Base-by-base conservation (phyloP, 208 protist species). In the Trypanosomatidae sp. region DNA sequence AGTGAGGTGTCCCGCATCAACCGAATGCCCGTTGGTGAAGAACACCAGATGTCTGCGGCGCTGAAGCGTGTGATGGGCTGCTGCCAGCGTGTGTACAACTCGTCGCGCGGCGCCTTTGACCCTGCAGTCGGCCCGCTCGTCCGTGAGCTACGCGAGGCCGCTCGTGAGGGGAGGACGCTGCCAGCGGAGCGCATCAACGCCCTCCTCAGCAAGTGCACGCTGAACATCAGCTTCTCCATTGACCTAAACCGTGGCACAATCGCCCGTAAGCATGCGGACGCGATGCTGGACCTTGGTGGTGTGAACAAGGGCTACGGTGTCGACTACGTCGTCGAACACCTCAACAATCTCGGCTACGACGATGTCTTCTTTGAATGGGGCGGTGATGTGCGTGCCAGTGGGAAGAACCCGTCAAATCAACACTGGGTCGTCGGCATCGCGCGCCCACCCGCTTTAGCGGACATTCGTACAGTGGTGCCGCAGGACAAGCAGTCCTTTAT, bases 281-380 rank as follows among this genome's bases (percentile, higher is more conserved):
- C 86, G 36, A 74, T 76, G 66, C 81, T 91, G 22, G 84, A 89
- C 74, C 79, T 91, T 50, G 83, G 87, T 50, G 84, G 72, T 44
- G 76, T 91, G 64, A 88, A 79, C 76, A 91, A 91, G 67, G 87
- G 87, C 71, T 89, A 84, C 80, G 83, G 72, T 28, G 73, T 91
- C 12, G 87, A 91, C 82, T 85, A 79, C 68, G 75, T 84, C 15
- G 73, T 89, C 25, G 81, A 91, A 78, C 70, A 70, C 58, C 76
- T 91, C 49, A 80, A 76, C 55, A 71, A 30, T 50, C 30, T 76
- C 47, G 82, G 84, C 55, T 77, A 85, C 76, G 52, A 76, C 43
- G 73, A 89, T 59, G 77, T 80, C 55, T 86, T 89, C 74, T 89
- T 91, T 47, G 87, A 91, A 64, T 91, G 87, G 87, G 87, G 87